phyloP scores from a whole-genome alignment of 495 filamentous ascomycete species.

The Alectoria sarmentosa region DNA sequence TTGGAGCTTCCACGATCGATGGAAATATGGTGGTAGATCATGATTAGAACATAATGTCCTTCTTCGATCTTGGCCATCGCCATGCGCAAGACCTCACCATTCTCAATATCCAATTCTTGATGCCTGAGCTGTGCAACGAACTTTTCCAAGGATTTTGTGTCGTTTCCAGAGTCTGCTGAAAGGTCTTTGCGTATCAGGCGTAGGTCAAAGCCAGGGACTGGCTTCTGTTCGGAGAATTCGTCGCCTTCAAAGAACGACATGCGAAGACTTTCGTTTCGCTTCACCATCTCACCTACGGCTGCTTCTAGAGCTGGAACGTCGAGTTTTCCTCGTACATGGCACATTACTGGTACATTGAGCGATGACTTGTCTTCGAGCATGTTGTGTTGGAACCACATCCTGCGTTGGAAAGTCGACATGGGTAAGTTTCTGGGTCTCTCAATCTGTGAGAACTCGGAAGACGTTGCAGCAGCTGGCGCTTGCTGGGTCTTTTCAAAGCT shows the following conservation, averaged over 20 bases:
- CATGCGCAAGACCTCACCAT: slow-evolving; percentile 27
- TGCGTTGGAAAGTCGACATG: slow-evolving; percentile 31
- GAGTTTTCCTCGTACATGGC: slow-evolving; percentile 28
- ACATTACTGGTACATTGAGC: slow-evolving; percentile 32
- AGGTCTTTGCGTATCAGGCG: slow-evolving; percentile 20
- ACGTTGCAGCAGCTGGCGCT: background rate
- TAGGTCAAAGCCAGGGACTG: slow-evolving; percentile 19
- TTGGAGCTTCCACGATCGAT: slow-evolving; percentile 28
- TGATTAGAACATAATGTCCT: slow-evolving; percentile 30
- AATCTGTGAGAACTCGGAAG: slow-evolving; percentile 9
- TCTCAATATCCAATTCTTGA: slow-evolving; percentile 28
- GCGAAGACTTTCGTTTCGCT: slow-evolving; percentile 33
- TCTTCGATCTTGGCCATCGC: slow-evolving; percentile 25
- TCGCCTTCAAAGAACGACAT: slow-evolving; percentile 29
- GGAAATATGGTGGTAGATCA: slow-evolving; percentile 30
- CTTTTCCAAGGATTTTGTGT: slow-evolving; percentile 12
- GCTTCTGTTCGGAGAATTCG: slow-evolving; percentile 25
- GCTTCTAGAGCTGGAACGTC: slow-evolving; percentile 21
- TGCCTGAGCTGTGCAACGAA: slow-evolving; percentile 15
- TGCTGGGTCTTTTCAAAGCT: slow-evolving; percentile 7
- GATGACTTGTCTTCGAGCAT: slow-evolving; percentile 32
- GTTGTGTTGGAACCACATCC: slow-evolving; percentile 28
- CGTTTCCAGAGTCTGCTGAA: slow-evolving; percentile 13
- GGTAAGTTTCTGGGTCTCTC: slow-evolving; percentile 20
- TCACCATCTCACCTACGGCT: slow-evolving; percentile 26